A percentile compares a stretch with the other conserved stretches of the same genome.
Evolutionary conservation across 2,329 filamentous ascomycete species (phyloP).

Genomic region (Aspergillus brasiliensis): DNA sequence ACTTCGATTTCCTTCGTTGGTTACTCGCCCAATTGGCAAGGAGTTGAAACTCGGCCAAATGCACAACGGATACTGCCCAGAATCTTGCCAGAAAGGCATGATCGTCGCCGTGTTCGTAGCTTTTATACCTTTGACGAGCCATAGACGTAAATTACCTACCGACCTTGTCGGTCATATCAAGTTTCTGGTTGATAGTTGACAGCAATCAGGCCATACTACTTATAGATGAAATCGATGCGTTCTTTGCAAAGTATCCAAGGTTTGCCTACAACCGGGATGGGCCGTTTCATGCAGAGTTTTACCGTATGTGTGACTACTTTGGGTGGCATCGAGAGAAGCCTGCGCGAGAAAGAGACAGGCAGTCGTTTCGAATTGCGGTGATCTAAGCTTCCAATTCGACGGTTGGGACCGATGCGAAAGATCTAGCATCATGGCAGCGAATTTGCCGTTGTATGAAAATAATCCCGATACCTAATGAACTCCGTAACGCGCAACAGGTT

Average conservation of each 20-base stretch:
- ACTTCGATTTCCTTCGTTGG: neutral
- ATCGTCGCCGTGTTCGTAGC: neutral
- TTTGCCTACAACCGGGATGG: neutral
- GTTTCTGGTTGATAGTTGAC: neutral
- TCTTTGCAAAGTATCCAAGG: conserved; percentile 1
- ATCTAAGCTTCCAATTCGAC: neutral
- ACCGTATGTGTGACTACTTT: conserved; percentile 2
- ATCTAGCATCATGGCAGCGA: neutral
- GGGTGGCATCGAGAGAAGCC: neutral
- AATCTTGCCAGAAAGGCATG: neutral
- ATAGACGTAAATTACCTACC: neutral
- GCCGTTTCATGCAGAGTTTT: neutral
- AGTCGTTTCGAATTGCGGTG: conserved; percentile 2
- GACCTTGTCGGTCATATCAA: neutral
- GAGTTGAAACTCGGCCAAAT: neutral
- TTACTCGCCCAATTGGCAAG: neutral
- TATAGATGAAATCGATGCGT: conserved; percentile 2
- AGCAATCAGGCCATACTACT: neutral
- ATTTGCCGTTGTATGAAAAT: neutral
- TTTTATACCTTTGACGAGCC: neutral
- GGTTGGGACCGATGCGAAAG: conserved; percentile 1
- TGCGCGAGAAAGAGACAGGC: neutral
- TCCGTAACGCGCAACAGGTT: neutral
- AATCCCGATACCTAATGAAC: neutral
- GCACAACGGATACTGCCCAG: neutral